Base-by-base conservation (phyloP, 78 protist species). In the Reticulomyxa filosa region DNA sequence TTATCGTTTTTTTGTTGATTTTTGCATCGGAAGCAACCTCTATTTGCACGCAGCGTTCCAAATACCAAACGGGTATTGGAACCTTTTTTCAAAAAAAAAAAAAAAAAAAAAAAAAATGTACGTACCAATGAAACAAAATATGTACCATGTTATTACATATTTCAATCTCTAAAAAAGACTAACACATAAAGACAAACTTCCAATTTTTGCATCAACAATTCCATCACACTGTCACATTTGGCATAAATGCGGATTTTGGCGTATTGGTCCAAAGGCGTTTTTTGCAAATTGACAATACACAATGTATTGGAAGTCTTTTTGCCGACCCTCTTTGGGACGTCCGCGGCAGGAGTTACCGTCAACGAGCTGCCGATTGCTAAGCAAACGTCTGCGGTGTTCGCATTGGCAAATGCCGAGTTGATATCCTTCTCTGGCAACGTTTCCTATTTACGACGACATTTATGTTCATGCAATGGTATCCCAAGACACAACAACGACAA, bases 371-470 rank as follows among this genome's bases (percentile, higher is more conserved):
- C 75, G 10, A 70, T 51, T 26, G 38, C 73, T 38, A 70, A 23
- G 7, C 35, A 30, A 37, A 70, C 38, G 38, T 70, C 75, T 2
- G 75, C 73, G 11, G 4, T 4, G 10, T 1, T 5, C 11, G 30
- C 2, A 25, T 68, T 2, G 11, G 46, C 32, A 3, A 65, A 26
- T 2, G 37, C 75, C 30, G 2, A 25, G 2, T 25, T 3, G 51
- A 57, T 34, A 4, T 2, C 34, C 5, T 7, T 7, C 25, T 55
- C 76, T 25, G 62, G 61, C 38, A 65, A 38, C 20, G 25, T 23
- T 25, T 75, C 79, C 23, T 75, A 66, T 75, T 56, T 37, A 75
- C 30, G 46, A 75, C 62, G 38, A 62, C 32, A 50, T 75, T 75
- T 4, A 6, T 22, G 20, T 70, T 17, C 11, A 2, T 20, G 23